These are phyloP conservation scores for Gamsiella multidivaricata DNA, from an alignment of 192 early-diverging fungal species.

Conservation along the genomic window DNA sequence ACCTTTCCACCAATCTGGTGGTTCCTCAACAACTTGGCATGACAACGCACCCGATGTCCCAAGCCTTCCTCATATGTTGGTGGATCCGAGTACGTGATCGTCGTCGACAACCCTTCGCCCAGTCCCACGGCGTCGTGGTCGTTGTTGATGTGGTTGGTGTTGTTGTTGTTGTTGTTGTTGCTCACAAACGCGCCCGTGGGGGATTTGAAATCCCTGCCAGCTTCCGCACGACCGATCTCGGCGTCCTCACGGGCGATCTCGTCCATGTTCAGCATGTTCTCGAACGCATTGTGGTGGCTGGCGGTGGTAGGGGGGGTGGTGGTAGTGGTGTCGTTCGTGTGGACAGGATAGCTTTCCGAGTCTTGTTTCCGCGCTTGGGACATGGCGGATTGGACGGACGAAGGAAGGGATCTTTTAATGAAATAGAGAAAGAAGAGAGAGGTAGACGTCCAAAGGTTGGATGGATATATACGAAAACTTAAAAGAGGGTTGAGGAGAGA, in stretches of 20 bases:
- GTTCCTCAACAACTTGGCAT: conserved; percentile 25
- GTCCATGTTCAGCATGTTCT: conserved; percentile 17
- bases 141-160: background rate
- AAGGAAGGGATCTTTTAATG: no score
- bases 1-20: conserved; percentile 8
- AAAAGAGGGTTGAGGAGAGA: no score
- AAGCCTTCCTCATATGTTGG: conserved; percentile 17
- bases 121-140: no score
- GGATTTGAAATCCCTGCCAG: background rate
- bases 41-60: conserved; percentile 11
- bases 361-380: no score
- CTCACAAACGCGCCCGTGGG: no score
- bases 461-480: no score
- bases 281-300: conserved; percentile 7
- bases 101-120: background rate
- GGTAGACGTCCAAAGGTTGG: no score
- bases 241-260: background rate
- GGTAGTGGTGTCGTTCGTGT: no score
- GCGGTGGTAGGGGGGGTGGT: no score
- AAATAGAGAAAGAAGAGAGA: no score
- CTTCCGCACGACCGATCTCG: conserved; percentile 5
- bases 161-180: background rate
- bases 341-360: no score
- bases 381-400: no score
- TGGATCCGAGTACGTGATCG: conserved; percentile 2